phyloP scores from a whole-genome alignment of 495 filamentous ascomycete species.

The Hypoxylon crocopeplum region DNA sequence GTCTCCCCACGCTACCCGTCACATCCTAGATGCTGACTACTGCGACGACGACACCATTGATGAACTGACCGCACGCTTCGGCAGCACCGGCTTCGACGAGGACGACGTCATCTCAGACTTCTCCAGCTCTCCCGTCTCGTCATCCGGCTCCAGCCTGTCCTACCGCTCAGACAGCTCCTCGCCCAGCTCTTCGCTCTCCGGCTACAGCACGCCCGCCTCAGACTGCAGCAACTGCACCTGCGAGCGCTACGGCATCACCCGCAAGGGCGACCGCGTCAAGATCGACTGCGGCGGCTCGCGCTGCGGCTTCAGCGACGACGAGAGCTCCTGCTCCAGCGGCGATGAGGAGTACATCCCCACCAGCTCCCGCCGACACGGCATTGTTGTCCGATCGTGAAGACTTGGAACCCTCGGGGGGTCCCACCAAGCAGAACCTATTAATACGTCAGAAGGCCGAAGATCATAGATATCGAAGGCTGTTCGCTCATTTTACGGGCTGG shows the following conservation, averaged over 20 bases:
- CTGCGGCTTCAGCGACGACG: conserved; percentile 77
- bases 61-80: conserved; percentile 76
- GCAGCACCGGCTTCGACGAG: conserved; percentile 73
- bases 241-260: conserved; percentile 95
- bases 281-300: conserved; percentile 89
- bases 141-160: conserved; percentile 74
- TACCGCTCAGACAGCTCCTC: conserved; percentile 78
- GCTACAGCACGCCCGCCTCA: conserved; percentile 66
- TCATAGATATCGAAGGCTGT: conserved; percentile 37
- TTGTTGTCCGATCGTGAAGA: conserved; percentile 67
- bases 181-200: conserved; percentile 75
- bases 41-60: conserved; percentile 69
- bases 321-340: conserved; percentile 54
- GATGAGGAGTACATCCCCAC: conserved; percentile 68
- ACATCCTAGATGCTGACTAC: conserved; percentile 82
- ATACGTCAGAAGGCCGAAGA: conserved; percentile 41
- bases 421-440: conserved; percentile 29
- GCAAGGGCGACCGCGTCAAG: conserved; percentile 88
- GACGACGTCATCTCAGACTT: conserved; percentile 66
- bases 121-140: conserved; percentile 67
- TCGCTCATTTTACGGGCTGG: conserved; percentile 43
- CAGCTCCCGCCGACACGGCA: conserved; percentile 73
- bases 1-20: conserved; percentile 81
- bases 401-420: conserved; percentile 38
- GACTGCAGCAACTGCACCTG: conserved; percentile 74